Evolutionary conservation across 371 early-diverging fungal genomes (phyloP), one percentile per base, ranked within the genome.

Genomic region (Umbelopsis sp.): DNA sequence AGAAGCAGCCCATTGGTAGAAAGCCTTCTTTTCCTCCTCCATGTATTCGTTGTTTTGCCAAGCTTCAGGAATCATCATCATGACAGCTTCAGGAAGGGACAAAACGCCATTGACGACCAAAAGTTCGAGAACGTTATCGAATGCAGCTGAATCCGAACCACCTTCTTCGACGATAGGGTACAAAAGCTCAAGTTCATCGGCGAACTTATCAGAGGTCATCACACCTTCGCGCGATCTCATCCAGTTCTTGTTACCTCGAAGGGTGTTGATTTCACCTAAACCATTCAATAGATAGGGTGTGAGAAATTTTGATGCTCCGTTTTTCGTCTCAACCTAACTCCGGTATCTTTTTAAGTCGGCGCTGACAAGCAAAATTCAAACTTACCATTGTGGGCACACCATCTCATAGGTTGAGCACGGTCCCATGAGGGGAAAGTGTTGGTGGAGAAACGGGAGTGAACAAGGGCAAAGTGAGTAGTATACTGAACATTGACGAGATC

Each of bases 371-470:
- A 10, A 50, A 57, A 57, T 35, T n/a, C 29, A 37, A 22, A 66
- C 84, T 81, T 87, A 92, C 96, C 98, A 76, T 98, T 98, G 85
- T 98, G 99, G 52, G 97, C 99, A 74, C 93, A 93, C 93, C 92
- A 93, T 70, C 97, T 87, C 93, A 97, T 92, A 32, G 99, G 99
- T 77, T 98, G 99, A 62, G 97, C 96, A 72, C 97, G 91, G 80
- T 98, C 97, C 99, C 99, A 98, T 16, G 92, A 91, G 16, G 99
- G 99, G 80, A 97, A 97, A 22, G 99, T 98, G 84, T 98, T 98
- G 50, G 99, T 98, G 44, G 97, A 96, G 89, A 97, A 98, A 68
- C 99, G 91, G 46, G 97, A 97, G 81, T 98, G 99, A 48, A 98
- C 99, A 50, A 98, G 82, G 12, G 95, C 94, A 89, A 97, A 98